These are phyloP conservation scores for Aspergillus brasiliensis DNA, from an alignment of 2,329 filamentous ascomycete species.

Conservation along the genomic window DNA sequence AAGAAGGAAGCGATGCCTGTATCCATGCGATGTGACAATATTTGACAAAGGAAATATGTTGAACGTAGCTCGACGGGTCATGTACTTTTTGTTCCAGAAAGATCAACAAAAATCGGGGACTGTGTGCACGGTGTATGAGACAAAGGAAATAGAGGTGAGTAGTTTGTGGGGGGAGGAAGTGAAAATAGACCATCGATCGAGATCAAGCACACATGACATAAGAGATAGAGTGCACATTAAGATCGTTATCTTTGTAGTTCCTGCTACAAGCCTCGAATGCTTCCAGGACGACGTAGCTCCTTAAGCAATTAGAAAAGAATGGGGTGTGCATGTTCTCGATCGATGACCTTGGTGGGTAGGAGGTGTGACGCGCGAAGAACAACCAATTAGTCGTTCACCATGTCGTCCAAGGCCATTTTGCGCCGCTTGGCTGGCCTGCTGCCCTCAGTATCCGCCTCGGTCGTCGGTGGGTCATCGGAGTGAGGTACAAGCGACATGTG, in stretches of 20 bases:
- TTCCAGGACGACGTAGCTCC: neutral
- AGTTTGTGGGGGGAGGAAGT: neutral
- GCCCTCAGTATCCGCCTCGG: constrained; percentile 25
- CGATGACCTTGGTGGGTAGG: neutral
- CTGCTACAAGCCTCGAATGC: constrained; percentile 23
- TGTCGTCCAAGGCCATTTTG: constrained; percentile 45
- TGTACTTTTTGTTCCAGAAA: constrained; percentile 1
- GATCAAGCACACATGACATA: constrained; percentile 14
- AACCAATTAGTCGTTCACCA: constrained; percentile 40
- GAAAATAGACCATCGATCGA: constrained; percentile 5
- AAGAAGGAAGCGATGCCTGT: neutral
- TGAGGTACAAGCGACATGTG: constrained; percentile 19
- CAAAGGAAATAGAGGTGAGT: neutral
- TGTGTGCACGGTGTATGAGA: neutral
- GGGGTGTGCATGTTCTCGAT: constrained; percentile 8
- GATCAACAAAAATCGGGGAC: neutral
- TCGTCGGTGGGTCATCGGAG: constrained; percentile 18
- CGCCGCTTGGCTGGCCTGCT: constrained; percentile 38
- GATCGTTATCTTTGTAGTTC: constrained; percentile 24
- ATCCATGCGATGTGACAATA: constrained; percentile 2
- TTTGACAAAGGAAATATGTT: constrained; percentile 4
- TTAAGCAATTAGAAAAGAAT: neutral
- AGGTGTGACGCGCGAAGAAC: neutral
- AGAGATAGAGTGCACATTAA: constrained; percentile 25
- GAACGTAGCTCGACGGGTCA: neutral